A percentile compares a stretch with the other conserved stretches of the same genome.
Evolutionary conservation across 2,329 filamentous ascomycete species (phyloP).

Genomic region (Talaromyces rugulosus): DNA sequence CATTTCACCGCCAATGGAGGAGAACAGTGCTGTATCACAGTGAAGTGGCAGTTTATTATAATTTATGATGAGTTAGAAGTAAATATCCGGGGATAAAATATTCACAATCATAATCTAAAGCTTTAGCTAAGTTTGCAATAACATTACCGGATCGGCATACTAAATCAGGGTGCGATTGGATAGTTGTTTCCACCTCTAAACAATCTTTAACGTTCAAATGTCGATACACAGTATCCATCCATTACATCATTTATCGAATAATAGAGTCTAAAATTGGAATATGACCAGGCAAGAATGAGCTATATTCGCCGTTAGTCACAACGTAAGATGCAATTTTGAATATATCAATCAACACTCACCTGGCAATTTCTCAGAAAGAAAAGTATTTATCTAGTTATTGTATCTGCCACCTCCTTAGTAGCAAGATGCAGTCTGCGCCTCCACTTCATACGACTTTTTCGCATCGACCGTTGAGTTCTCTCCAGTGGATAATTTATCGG

Average conservation of each 20-base stretch:
- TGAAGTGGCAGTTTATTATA: neutral
- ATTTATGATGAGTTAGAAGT: neutral
- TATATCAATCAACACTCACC: too few species aligned
- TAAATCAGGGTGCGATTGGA: neutral
- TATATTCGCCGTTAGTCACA: too few species aligned
- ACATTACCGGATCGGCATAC: neutral
- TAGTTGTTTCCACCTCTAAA: neutral
- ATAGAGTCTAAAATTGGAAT: too few species aligned
- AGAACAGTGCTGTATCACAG: neutral
- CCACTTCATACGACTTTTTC: constrained; percentile 43
- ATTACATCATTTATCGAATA: neutral
- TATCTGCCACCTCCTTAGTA: neutral
- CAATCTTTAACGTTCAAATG: neutral
- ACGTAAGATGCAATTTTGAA: too few species aligned
- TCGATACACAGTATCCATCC: too few species aligned
- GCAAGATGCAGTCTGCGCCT: constrained; percentile 22
- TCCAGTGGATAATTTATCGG: constrained; percentile 50
- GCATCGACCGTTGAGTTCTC: constrained; percentile 35
- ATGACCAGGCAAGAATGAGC: too few species aligned
- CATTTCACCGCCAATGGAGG: neutral
- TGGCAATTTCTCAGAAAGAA: too few species aligned
- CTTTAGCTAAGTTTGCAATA: neutral
- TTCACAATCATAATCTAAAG: neutral
- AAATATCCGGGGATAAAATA: neutral
- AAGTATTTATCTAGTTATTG: neutral